These are phyloP conservation scores for Pichia exigua DNA, from an alignment of 805 yeast genomes.

Conservation along the genomic window DNA sequence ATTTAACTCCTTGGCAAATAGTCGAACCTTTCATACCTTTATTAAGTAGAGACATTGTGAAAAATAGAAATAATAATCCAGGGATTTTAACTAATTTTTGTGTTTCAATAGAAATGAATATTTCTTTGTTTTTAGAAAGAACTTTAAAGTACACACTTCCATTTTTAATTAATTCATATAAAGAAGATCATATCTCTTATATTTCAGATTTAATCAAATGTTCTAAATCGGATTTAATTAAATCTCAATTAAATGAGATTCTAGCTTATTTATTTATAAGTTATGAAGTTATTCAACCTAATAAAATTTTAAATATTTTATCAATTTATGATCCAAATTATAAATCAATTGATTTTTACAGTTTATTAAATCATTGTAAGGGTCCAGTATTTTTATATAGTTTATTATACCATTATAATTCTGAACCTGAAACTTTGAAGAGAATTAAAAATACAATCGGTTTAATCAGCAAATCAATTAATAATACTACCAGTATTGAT, in stretches of 20 bases:
- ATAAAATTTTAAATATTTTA: constrained; percentile 44
- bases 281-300: constrained; percentile 39
- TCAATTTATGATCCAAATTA: constrained; percentile 43
- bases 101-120: constrained; percentile 55
- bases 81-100: constrained; percentile 52
- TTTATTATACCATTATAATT: constrained; percentile 34
- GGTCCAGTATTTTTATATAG: constrained; percentile 2
- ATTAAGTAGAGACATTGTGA: constrained; percentile 56
- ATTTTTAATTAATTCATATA: constrained; percentile 57
- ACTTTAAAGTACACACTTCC: constrained; percentile 76
- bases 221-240: constrained; percentile 39
- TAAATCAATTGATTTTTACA: constrained; percentile 27
- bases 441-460: constrained; percentile 37
- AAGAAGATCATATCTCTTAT: constrained; percentile 52
- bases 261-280: constrained; percentile 52
- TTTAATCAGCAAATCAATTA: constrained; percentile 16
- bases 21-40: constrained; percentile 74
- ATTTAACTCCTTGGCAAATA: constrained; percentile 68
- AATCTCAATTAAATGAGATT: constrained; percentile 42
- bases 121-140: constrained; percentile 53
- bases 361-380: constrained; percentile 22
- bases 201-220: constrained; percentile 48
- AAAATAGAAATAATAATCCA: constrained; percentile 41
- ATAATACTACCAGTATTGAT: neutral
- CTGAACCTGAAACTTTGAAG: constrained; percentile 17